A percentile compares a stretch with the other conserved stretches of the same genome.
phyloP scores from a whole-genome alignment of 2,329 filamentous ascomycete species.

The Westerdykella sp. region DNA sequence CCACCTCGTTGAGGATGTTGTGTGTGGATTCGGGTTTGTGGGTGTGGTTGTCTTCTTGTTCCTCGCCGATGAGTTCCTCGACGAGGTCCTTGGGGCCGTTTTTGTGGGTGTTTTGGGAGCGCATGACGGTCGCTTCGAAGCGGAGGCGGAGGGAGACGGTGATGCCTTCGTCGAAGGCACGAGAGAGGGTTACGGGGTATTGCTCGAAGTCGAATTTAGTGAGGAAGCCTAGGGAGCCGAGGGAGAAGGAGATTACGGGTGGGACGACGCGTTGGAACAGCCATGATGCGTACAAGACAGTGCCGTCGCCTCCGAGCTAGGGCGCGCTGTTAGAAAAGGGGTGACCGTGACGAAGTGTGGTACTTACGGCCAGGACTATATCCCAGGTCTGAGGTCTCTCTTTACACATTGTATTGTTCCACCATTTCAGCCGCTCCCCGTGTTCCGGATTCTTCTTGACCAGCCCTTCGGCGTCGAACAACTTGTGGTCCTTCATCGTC shows the following conservation, averaged over 20 bases:
- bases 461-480: slow-evolving; percentile 68
- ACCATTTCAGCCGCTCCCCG: slow-evolving; percentile 64
- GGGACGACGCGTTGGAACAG: slow-evolving; percentile 93
- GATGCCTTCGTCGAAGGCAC: slow-evolving; percentile 73
- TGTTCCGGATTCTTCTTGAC: slow-evolving; percentile 54
- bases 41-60: slow-evolving; percentile 75
- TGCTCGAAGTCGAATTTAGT: slow-evolving; percentile 92
- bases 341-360: not conserved
- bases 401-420: slow-evolving; percentile 73
- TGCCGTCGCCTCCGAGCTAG: slow-evolving; percentile 83
- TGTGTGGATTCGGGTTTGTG: slow-evolving; percentile 73
- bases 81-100: slow-evolving; percentile 51
- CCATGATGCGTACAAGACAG: slow-evolving; percentile 93
- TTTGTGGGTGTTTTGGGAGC: slow-evolving; percentile 51
- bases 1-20: slow-evolving; percentile 95
- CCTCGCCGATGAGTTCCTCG: slow-evolving; percentile 83
- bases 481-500: slow-evolving; percentile 61
- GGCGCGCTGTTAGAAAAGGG: not conserved
- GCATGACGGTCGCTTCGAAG: slow-evolving; percentile 93
- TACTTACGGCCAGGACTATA: slow-evolving; percentile 69
- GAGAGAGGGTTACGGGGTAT: slow-evolving; percentile 61
- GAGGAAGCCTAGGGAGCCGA: slow-evolving; percentile 88
- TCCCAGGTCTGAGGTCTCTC: slow-evolving; percentile 82
- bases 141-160: slow-evolving; percentile 80
- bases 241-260: slow-evolving; percentile 81